These are phyloP conservation scores for Actinidia chinensis DNA, from an alignment of 179 eudicot genomes.

Conservation along the genomic window DNA sequence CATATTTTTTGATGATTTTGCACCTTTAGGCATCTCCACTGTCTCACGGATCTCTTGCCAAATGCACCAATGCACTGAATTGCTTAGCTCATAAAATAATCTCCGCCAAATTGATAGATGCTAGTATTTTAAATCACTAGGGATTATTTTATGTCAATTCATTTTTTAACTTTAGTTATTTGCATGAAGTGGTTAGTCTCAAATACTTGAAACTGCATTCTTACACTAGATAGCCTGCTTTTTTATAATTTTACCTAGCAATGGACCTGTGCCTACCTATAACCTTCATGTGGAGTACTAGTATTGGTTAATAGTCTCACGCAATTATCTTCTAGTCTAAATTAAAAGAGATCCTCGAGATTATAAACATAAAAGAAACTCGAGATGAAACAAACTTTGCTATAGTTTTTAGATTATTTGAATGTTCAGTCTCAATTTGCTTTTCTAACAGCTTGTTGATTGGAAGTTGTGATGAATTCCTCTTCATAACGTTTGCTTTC, in stretches of 20 bases:
- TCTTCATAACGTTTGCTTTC: neutral
- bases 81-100: no score
- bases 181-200: no score
- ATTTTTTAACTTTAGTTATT: no score
- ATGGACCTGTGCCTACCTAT: neutral
- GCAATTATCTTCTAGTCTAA: neutral
- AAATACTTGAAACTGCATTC: no score
- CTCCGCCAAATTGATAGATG: no score
- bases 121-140: no score
- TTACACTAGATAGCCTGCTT: neutral
- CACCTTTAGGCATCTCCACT: neutral
- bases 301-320: neutral
- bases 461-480: neutral
- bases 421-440: neutral
- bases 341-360: neutral
- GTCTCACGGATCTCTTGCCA: neutral
- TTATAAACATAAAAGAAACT: neutral
- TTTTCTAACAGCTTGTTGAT: neutral
- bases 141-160: no score
- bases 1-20: neutral
- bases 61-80: neutral
- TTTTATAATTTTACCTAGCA: neutral
- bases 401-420: neutral
- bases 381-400: neutral
- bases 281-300: neutral